Percentiles rank a stretch among this genome's conserved stretches.
Evolutionary conservation across 371 early-diverging fungal species (phyloP).

Genomic region (Mucor circinelloides): DNA sequence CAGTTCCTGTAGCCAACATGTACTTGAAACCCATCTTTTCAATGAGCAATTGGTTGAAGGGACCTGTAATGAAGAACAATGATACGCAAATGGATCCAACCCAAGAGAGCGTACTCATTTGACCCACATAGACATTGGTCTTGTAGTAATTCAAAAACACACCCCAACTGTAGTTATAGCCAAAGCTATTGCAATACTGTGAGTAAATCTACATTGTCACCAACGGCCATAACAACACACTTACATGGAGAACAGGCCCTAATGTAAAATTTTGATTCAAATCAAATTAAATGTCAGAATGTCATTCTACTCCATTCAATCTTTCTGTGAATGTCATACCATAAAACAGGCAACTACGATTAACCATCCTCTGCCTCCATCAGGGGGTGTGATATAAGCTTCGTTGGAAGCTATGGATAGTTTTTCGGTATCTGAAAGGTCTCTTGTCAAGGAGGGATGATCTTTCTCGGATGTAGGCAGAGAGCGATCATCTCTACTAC

Average conservation of each 20-base stretch:
- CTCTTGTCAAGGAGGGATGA: neutral
- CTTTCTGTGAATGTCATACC: conserved; percentile 25
- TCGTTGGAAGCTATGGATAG: neutral
- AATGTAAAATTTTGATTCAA: neutral
- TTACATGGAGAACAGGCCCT: conserved; percentile 39
- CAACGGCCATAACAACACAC: neutral
- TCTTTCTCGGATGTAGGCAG: neutral
- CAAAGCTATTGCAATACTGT: conserved; percentile 18
- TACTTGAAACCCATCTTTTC: conserved; percentile 55
- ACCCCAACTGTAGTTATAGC: conserved; percentile 39
- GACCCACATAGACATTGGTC: conserved; percentile 23
- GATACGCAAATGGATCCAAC: conserved; percentile 40
- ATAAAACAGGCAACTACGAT: conserved; percentile 49
- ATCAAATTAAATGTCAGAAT: conserved; percentile 6
- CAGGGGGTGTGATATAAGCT: conserved; percentile 26
- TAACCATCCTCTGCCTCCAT: conserved; percentile 50
- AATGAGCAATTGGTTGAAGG: conserved; percentile 42
- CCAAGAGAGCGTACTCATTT: conserved; percentile 33
- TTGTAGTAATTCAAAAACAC: conserved; percentile 29
- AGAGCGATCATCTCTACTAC: neutral
- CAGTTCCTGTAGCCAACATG: conserved; percentile 48
- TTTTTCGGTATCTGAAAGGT: conserved; percentile 10
- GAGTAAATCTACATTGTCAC: neutral
- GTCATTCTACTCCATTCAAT: neutral
- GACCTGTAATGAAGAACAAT: conserved; percentile 32